Percentiles rank a stretch among this genome's conserved stretches.
Conservation (phyloP, 768 basidiomycete species). For the Kondoa malvinella region DNA sequence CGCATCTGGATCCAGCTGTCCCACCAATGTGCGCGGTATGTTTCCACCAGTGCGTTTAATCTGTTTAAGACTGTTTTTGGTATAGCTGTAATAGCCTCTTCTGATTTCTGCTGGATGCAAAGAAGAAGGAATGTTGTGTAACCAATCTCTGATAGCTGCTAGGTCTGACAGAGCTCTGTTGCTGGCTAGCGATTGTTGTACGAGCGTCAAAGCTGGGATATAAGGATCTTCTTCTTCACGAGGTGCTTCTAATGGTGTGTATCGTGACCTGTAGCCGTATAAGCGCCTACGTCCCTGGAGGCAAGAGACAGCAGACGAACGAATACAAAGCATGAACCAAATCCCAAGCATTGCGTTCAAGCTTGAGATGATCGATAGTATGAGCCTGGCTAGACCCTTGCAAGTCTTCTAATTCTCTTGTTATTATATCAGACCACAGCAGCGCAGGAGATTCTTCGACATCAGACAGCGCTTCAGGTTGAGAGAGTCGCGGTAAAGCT, state of each 20-base stretch:
- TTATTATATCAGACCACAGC: background rate
- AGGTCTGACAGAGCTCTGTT: slow-evolving; percentile 58
- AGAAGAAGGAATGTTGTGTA: slow-evolving; percentile 42
- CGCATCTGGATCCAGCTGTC: slow-evolving; percentile 67
- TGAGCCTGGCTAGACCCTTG: background rate
- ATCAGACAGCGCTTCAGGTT: no score
- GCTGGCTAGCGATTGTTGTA: slow-evolving; percentile 51
- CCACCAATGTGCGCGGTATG: slow-evolving; percentile 36
- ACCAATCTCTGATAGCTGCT: slow-evolving; percentile 65
- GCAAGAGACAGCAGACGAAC: slow-evolving; percentile 33
- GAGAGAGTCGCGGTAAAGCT: background rate
- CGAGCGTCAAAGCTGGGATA: slow-evolving; percentile 57
- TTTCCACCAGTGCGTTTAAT: slow-evolving; percentile 40
- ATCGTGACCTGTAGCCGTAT: background rate
- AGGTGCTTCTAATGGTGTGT: background rate
- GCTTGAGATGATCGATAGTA: background rate
- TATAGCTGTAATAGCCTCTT: slow-evolving; percentile 70
- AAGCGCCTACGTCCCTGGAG: background rate
- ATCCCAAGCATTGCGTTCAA: slow-evolving; percentile 70
- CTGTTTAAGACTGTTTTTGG: slow-evolving; percentile 53
- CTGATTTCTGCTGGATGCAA: slow-evolving; percentile 48
- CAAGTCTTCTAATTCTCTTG: background rate
- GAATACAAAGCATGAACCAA: slow-evolving; percentile 51
- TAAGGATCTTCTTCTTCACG: slow-evolving; percentile 60
- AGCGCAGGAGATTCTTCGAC: background rate